Base-by-base conservation (phyloP, 2,329 filamentous ascomycete genomes). In the Emericellopsis atlantica region DNA sequence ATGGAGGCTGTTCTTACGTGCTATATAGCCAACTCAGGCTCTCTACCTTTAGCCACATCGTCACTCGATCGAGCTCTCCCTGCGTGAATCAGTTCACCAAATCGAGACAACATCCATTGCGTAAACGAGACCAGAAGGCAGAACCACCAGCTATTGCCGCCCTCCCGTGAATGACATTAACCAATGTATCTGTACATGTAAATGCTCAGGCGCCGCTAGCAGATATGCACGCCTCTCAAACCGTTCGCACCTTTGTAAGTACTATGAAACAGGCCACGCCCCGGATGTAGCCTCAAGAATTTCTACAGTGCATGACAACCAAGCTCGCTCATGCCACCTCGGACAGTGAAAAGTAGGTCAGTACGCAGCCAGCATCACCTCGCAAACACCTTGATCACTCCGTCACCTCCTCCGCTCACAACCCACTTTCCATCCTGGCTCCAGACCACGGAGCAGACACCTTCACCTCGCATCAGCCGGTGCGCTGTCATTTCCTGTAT, bases 401-500 rank as follows among this genome's bases (percentile, higher is more conserved):
- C 92, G 58, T 98, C 92, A 11, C 92, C 92, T 33, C 92, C 92
- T 32, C 84, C 90, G 52, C 87, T 93, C 43, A 96, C 86, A 32
- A 98, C 89, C 75, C 92, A 92, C 49, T 88, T 77, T 29, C 90
- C 89, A 56, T 98, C 92, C 52, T 88, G 84, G 56, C 88, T 95
- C 92, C 92, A 98, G 15, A 92, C 85, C 5, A 95, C 90, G 14
- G 82, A 77, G 62, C 90, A 96, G 7, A 96, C 87, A 18, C 92
- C 92, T 58, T 98, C 92, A 38, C 90, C 92, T 40, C 92, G 79
- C 89, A 96, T 95, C 48, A 93, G 75, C 33, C 92, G 79, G 62
- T 96, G 89, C 45, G 79, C 86, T 3, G 88, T 93, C 52, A 98
- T 87, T 58, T 96, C 92, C 60, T 98, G 92, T 5, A 84, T 92